Percentiles rank a stretch among this genome's conserved stretches.
Conservation (phyloP, 1,284 basidiomycete species). For the Anthracocystis walkeri region DNA sequence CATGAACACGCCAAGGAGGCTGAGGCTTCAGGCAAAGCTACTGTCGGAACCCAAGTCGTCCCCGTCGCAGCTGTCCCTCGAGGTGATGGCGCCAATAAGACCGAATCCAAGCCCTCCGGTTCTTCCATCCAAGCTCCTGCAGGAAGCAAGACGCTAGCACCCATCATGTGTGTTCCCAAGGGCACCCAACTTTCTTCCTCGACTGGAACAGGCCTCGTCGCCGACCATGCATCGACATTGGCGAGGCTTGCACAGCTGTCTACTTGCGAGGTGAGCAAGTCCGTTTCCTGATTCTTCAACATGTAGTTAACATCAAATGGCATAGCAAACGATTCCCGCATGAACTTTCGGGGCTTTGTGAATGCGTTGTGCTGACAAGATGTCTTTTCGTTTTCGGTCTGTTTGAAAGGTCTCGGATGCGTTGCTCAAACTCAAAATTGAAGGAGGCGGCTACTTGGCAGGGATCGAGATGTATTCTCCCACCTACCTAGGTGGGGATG, state of each 20-base stretch:
- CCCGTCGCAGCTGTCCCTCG: conserved; percentile 33
- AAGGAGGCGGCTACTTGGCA: conserved; percentile 83
- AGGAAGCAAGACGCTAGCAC: conserved; percentile 41
- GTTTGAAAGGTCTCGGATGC: conserved; percentile 82
- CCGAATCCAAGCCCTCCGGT: conserved; percentile 26
- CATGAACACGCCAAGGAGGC: conserved; percentile 13
- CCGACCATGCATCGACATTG: conserved; percentile 21
- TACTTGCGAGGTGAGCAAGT: conserved; percentile 54
- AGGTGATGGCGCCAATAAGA: conserved; percentile 25
- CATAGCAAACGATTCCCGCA: not conserved
- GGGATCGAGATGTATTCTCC: conserved; percentile 79
- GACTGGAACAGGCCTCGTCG: conserved; percentile 1
- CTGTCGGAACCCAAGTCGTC: conserved; percentile 9
- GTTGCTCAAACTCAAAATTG: conserved; percentile 82
- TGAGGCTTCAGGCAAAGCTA: conserved; percentile 8
- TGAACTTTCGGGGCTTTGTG: not conserved
- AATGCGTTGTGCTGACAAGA: conserved; percentile 10
- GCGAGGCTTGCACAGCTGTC: conserved; percentile 46
- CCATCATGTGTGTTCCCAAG: conserved; percentile 52
- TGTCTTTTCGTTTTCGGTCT: not conserved
- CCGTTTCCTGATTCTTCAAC: conserved; percentile 22
- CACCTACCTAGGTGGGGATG: conserved; percentile 18
- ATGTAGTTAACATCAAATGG: conserved; percentile 15
- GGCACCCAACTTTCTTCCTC: conserved; percentile 27
- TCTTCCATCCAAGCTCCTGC: conserved; percentile 31